Base-by-base conservation (phyloP, 2,329 filamentous ascomycete genomes). In the Botrytis elliptica region DNA sequence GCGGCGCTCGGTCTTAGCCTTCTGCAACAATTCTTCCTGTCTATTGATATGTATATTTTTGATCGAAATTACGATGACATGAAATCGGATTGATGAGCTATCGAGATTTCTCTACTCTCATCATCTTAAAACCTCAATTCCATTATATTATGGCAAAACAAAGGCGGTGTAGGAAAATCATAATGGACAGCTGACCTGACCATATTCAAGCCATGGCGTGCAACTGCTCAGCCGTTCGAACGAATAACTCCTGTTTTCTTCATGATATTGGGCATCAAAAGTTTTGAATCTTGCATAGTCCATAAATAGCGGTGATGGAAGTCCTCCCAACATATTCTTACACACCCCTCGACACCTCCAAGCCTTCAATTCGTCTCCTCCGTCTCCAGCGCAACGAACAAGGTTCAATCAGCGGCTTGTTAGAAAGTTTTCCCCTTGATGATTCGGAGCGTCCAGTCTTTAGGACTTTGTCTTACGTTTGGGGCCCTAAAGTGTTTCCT, bases 331-430 rank as follows among this genome's bases (percentile, higher is more conserved):
- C 72, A 16, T 74, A 70, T 64, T 71, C 73, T 14, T 73, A 67
- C 49, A 68, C 62, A 1, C 63, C 73, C 14, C 73, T 74, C 25
- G 49, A 74, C 49, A 72, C 36, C 25, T 52, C 42, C 18, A 72
- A 14, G 22, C 44, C 65, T 18, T 42, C 73, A 67, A 73, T 74
- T 25, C 46, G 73, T 18, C 70, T 74, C 40, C 29, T 72, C 33
- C 49, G 63, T 63, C 46, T 74, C 33, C 70, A 69, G 29, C 22
- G 33, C 0, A 55, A 69, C 44, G 16, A 46, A 68, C 49, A 44
- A 29, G 73, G 70, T 22, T 68, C 62, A 22, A 63, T 74, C 55
- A 73, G 6, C 46, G 70, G 73, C 63, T 68, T 5, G 52, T 64
- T 74, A 33, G 52, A 74, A n/a, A 8, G 7, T 9, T 74, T 73